Base-by-base conservation (phyloP, 352 stramenopile genomes). In the Phytophthora brassicae region DNA sequence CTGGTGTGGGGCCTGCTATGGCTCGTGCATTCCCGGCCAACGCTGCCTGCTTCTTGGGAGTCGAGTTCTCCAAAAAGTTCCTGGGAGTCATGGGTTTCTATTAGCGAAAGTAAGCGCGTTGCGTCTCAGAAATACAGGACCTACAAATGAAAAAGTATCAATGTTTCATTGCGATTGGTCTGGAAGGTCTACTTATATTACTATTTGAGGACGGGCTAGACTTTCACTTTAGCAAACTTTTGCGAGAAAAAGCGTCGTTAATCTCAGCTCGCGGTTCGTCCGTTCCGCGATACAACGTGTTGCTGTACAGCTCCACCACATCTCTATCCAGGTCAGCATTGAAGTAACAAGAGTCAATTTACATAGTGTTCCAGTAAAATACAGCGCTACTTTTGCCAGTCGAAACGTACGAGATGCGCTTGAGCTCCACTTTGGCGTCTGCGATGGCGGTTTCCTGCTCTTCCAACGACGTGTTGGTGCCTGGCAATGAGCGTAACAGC, bases 11-110 rank as follows among this genome's bases (percentile, higher is more conserved):
- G 20, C 96, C 97, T 35, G 96, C 96, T 26, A 92, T 99, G 77
- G 90, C 92, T 11, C 88, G 90, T 62, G 97, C 97, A 13, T 99
- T 99, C 79, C 84, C 84, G 20, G 96, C 96, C 13, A 98, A 98
- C 65, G 97, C 97, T 7, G 94, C 96, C 6, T 99, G 97, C 72
- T 99, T 99, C 72, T 66, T 95, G 1, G 86, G 86, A 42, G 82
- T 95, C 16, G 86, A 95, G 64, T 90, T 94, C 64, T 95, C 86
- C 39, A 91, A 92, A 68, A 93, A 92, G 70, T 84, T 90, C 59
- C 67, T 95, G 26, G 76, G 64, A 43, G 80, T 72, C 55, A 80
- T 92, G 17, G 86, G 84, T 39, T 74, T 93, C 58, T 88, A 93
- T 68, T 94, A 89, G 24, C 35, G 43, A 50, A 43, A 61, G 38